Evolutionary conservation across 169 alveolate species (phyloP).

Genomic region (Eimeria praecox): DNA sequence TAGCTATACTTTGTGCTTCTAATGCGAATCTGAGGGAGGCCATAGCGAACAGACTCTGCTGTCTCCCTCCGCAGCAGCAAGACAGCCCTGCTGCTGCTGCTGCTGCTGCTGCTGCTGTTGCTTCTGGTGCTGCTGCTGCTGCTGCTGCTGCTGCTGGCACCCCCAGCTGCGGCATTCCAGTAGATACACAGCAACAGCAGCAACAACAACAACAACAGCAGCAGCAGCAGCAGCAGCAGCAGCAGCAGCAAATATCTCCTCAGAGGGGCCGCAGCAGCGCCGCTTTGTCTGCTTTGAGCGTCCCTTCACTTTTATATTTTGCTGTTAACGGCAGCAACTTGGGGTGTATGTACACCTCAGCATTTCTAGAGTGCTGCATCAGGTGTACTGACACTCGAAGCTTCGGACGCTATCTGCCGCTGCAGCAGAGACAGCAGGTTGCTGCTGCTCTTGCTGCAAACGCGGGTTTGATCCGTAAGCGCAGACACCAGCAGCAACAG

Average conservation of each 20-base stretch:
- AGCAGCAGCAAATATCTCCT: constrained; percentile 13
- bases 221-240: constrained; percentile 53
- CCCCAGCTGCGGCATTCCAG: not conserved
- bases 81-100: constrained; percentile 4
- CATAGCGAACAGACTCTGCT: not conserved
- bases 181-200: constrained; percentile 6
- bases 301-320: constrained; percentile 32
- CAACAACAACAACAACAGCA: constrained; percentile 37
- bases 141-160: not conserved
- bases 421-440: constrained; percentile 13
- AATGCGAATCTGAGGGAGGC: not conserved
- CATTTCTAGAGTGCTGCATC: constrained; percentile 43
- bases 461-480: constrained; percentile 49
- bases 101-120: constrained; percentile 29
- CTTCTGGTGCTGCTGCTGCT: not conserved
- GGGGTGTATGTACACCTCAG: constrained; percentile 46
- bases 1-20: constrained; percentile 22
- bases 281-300: constrained; percentile 32
- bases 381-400: constrained; percentile 23
- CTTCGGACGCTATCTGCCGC: not conserved
- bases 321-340: constrained; percentile 4
- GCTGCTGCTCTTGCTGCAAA: not conserved
- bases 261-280: constrained; percentile 71
- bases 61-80: constrained; percentile 22
- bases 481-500: not conserved